These are phyloP conservation scores for Meripilus lineatus DNA, from an alignment of 1,284 basidiomycete genomes.

Conservation along the genomic window DNA sequence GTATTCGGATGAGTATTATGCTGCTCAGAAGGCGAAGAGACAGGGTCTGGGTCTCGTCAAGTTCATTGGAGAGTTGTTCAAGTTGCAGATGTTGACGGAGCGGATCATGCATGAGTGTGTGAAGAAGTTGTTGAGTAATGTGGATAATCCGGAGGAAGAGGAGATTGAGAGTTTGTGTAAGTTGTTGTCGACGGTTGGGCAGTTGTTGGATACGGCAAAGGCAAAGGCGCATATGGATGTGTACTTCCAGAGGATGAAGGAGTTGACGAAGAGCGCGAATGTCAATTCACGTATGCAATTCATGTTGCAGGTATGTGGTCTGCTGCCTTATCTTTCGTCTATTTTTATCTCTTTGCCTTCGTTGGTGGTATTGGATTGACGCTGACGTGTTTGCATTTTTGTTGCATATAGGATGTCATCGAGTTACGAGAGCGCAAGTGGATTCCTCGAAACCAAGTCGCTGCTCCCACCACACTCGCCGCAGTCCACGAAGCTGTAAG, in stretches of 20 bases:
- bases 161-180: constrained; percentile 97
- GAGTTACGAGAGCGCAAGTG: constrained; percentile 86
- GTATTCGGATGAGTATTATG: constrained; percentile 96
- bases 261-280: constrained; percentile 68
- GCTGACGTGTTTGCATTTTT: not conserved
- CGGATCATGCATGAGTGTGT: constrained; percentile 97
- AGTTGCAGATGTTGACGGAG: constrained; percentile 91
- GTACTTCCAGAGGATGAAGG: constrained; percentile 89
- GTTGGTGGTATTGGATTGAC: not conserved
- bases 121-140: constrained; percentile 89
- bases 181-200: constrained; percentile 86
- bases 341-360: not conserved
- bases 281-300: constrained; percentile 89
- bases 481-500: constrained; percentile 84
- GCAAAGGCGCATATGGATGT: constrained; percentile 85
- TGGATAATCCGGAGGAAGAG: constrained; percentile 94
- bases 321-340: not conserved
- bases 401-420: constrained; percentile 46
- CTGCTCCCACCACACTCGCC: constrained; percentile 86
- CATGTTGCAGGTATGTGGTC: constrained; percentile 80
- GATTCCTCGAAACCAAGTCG: constrained; percentile 67
- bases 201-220: constrained; percentile 74
- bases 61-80: constrained; percentile 98
- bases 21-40: constrained; percentile 94
- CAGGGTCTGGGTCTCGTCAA: constrained; percentile 95